Conservation (phyloP, 495 filamentous ascomycete species). For the Penicillium turbatum region DNA sequence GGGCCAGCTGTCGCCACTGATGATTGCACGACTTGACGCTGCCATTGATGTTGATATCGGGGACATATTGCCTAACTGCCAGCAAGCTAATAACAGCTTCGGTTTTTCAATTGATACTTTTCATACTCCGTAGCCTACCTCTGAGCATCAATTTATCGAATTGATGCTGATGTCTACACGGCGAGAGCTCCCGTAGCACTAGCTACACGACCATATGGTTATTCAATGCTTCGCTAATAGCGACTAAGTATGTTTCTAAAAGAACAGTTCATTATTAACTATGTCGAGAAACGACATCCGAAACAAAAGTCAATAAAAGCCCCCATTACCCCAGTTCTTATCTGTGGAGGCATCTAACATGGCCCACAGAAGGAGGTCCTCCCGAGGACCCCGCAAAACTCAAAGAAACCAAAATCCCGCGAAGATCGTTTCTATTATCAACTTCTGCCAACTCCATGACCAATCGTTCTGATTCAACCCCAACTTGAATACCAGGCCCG, state of each 20-base stretch:
- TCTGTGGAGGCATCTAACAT: conserved; percentile 3
- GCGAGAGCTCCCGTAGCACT: too few species aligned
- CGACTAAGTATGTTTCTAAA: too few species aligned
- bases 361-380: conserved; percentile 28
- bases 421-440: conserved; percentile 19
- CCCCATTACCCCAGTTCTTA: conserved; percentile 6
- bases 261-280: too few species aligned
- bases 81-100: too few species aligned
- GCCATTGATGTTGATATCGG: background rate
- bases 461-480: conserved; percentile 12
- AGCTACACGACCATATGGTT: background rate
- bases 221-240: too few species aligned
- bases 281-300: too few species aligned
- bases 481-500: background rate
- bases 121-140: too few species aligned
- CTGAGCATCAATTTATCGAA: too few species aligned
- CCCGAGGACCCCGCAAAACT: conserved; percentile 28
- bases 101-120: too few species aligned
- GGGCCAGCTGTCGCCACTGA: conserved; percentile 17
- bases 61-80: background rate
- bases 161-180: too few species aligned
- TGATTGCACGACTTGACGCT: background rate
- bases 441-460: conserved; percentile 15
- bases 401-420: conserved; percentile 2
- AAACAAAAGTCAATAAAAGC: background rate